Conservation (phyloP, 2,329 filamentous ascomycete species). For the Penicillium palitans region DNA sequence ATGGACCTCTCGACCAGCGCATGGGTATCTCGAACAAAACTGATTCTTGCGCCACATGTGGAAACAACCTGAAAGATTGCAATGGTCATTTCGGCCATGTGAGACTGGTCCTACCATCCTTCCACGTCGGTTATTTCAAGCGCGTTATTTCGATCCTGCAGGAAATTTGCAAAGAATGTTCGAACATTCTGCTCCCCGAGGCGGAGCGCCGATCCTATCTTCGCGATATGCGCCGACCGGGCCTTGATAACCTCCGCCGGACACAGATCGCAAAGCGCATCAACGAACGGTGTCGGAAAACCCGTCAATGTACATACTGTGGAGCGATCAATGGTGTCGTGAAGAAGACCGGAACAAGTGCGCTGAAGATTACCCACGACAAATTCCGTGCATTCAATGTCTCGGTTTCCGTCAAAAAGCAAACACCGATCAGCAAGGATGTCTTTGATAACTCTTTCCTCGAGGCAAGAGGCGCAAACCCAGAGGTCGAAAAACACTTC, state of each 20-base stretch:
- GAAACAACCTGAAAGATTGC: constrained; percentile 76
- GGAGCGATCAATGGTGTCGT: constrained; percentile 84
- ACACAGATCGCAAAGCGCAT: constrained; percentile 84
- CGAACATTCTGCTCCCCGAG: constrained; percentile 78
- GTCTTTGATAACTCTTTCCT: constrained; percentile 84
- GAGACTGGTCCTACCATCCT: constrained; percentile 83
- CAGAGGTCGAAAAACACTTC: constrained; percentile 85
- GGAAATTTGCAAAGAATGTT: constrained; percentile 95
- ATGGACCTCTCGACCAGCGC: constrained; percentile 85
- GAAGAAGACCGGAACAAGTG: constrained; percentile 75
- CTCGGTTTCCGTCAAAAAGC: constrained; percentile 82
- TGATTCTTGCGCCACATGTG: constrained; percentile 78
- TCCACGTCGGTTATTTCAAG: constrained; percentile 94
- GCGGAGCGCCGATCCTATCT: constrained; percentile 73
- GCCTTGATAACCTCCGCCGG: constrained; percentile 82
- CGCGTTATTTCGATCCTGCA: constrained; percentile 90
- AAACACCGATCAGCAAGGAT: constrained; percentile 76
- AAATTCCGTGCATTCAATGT: constrained; percentile 86
- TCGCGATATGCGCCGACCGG: constrained; percentile 75
- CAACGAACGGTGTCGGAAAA: constrained; percentile 85
- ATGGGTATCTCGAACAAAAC: constrained; percentile 87
- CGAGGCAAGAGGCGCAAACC: constrained; percentile 72
- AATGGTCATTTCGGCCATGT: constrained; percentile 96
- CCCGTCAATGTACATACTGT: constrained; percentile 78
- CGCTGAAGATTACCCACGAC: constrained; percentile 93